These are phyloP conservation scores for baker's yeast (Saccharomyces cerevisiae) DNA, from an alignment of 805 yeast genomes.

Conservation along the genomic window DNA sequence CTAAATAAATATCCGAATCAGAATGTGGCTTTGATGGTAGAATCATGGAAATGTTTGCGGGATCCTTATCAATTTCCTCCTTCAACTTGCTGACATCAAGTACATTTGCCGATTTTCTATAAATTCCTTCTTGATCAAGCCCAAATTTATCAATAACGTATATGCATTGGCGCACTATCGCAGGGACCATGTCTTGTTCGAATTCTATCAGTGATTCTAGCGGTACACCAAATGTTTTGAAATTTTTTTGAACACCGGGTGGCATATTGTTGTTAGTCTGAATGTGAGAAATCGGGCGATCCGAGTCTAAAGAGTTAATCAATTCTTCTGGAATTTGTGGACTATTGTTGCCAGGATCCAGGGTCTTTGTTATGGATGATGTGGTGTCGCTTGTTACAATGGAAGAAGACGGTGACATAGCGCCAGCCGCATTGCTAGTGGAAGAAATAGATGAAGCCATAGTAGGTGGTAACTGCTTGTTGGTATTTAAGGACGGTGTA, in stretches of 20 bases:
- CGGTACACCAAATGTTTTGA: slow-evolving; percentile 72
- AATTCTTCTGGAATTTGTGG: slow-evolving; percentile 15
- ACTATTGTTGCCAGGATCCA: slow-evolving; percentile 24
- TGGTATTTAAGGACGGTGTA: neutral
- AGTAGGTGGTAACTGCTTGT: slow-evolving; percentile 1
- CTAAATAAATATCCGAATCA: slow-evolving; percentile 76
- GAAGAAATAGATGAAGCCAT: neutral
- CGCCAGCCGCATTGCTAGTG: neutral
- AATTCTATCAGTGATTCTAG: slow-evolving; percentile 67
- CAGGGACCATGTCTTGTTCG: slow-evolving; percentile 89
- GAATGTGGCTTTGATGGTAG: slow-evolving; percentile 48
- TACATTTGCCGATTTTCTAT: slow-evolving; percentile 75
- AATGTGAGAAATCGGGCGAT: slow-evolving; percentile 28
- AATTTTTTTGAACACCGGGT: slow-evolving; percentile 31
- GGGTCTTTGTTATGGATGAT: slow-evolving; percentile 11
- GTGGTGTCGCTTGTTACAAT: neutral
- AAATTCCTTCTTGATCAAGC: slow-evolving; percentile 77
- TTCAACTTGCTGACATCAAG: slow-evolving; percentile 64
- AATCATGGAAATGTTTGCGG: slow-evolving; percentile 51
- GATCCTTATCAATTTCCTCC: slow-evolving; percentile 66
- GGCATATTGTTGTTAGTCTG: slow-evolving; percentile 29
- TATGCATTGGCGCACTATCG: slow-evolving; percentile 81
- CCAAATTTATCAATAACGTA: slow-evolving; percentile 82
- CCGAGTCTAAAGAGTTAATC: slow-evolving; percentile 12
- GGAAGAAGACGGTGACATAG: neutral